Percentiles rank a stretch among this genome's conserved stretches.
phyloP scores from a whole-genome alignment of 495 filamentous ascomycete genomes.

The Daldinia concentrica region DNA sequence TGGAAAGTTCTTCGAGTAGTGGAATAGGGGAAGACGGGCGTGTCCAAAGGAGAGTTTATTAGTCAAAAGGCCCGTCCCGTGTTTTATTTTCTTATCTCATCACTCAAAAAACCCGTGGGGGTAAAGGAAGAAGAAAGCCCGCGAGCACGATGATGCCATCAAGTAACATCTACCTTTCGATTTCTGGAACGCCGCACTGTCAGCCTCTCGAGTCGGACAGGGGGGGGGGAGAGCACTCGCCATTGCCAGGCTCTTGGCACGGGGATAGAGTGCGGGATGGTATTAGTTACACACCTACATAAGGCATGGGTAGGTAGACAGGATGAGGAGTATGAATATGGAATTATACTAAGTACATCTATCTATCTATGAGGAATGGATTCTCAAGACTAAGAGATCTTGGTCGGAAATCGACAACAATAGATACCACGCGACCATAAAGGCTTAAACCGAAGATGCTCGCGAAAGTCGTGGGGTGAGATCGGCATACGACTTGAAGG shows the following conservation, averaged over 20 bases:
- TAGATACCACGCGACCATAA: neutral
- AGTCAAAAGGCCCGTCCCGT: conserved; percentile 34
- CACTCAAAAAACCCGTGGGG: conserved; percentile 29
- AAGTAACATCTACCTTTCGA: conserved; percentile 26
- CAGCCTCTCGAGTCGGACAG: neutral
- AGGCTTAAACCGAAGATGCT: neutral
- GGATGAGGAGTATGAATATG: neutral
- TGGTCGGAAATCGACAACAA: neutral
- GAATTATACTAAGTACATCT: neutral
- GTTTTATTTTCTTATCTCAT: conserved; percentile 35
- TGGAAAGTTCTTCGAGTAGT: neutral
- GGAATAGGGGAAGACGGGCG: neutral
- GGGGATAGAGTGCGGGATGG: conserved; percentile 34
- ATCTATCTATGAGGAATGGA: neutral
- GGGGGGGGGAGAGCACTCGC: conserved; percentile 14
- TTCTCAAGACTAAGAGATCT: conserved; percentile 12
- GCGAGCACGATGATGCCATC: conserved; percentile 31
- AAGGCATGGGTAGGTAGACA: neutral
- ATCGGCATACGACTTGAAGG: conserved; percentile 8
- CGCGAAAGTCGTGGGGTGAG: neutral
- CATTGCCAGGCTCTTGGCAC: conserved; percentile 31
- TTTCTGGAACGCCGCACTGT: conserved; percentile 27
- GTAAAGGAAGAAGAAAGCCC: neutral
- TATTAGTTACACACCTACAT: conserved; percentile 8
- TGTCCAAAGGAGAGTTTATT: neutral